Percentiles rank a stretch among this genome's conserved stretches.
phyloP scores from a whole-genome alignment of 306 rosid species.

The Vigna mungo region DNA sequence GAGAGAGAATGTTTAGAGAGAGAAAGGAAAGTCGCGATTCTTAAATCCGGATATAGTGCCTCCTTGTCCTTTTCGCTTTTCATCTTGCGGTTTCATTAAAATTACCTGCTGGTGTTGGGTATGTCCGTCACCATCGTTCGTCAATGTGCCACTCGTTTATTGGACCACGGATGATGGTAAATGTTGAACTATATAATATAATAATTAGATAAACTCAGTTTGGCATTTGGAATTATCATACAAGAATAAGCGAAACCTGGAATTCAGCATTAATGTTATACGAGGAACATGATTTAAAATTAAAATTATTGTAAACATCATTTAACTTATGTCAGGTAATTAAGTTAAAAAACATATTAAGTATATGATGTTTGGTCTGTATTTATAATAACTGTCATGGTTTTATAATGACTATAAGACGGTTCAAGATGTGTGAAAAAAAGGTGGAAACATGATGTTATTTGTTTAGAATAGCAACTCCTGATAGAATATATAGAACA shows the following conservation, averaged over 20 bases:
- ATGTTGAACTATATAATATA: neutral
- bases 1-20: constrained; percentile 48
- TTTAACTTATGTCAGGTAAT: too few relatives aligned
- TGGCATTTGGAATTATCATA: neutral
- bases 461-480: too few relatives aligned
- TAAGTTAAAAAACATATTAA: too few relatives aligned
- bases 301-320: neutral
- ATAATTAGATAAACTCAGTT: neutral
- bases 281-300: neutral
- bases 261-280: neutral
- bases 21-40: constrained; percentile 45
- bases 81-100: constrained; percentile 28
- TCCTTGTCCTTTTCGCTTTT: constrained; percentile 49
- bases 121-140: neutral
- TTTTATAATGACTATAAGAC: too few relatives aligned
- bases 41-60: constrained; percentile 42
- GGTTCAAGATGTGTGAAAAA: too few relatives aligned
- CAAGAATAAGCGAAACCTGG: neutral
- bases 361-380: too few relatives aligned
- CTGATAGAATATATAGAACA: too few relatives aligned
- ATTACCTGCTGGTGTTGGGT: neutral
- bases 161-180: neutral
- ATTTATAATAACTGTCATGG: too few relatives aligned
- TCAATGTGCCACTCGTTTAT: neutral
- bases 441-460: too few relatives aligned